These are phyloP conservation scores for Venturia oleaginea DNA, from an alignment of 2,329 filamentous ascomycete species.

Conservation along the genomic window DNA sequence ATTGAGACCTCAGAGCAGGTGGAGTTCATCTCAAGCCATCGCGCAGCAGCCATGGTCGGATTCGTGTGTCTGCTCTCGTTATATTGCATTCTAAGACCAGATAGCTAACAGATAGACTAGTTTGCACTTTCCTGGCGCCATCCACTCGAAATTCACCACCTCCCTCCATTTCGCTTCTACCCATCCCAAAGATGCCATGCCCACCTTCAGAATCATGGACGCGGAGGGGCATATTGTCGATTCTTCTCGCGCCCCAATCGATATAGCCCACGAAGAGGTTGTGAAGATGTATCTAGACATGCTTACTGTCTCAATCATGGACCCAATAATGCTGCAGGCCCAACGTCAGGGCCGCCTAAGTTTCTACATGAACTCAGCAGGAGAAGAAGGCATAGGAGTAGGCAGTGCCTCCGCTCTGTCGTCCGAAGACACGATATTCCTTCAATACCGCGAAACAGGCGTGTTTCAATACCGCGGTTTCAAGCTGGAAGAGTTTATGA, in stretches of 20 bases:
- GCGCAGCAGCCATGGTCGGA: slow-evolving; percentile 52
- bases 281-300: slow-evolving; percentile 55
- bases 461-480: slow-evolving; percentile 87
- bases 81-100: neutral
- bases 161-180: slow-evolving; percentile 69
- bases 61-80: slow-evolving; percentile 34
- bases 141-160: slow-evolving; percentile 87
- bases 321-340: slow-evolving; percentile 95
- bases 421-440: slow-evolving; percentile 84
- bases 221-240: slow-evolving; percentile 81
- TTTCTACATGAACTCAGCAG: slow-evolving; percentile 91
- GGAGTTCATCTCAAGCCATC: slow-evolving; percentile 38
- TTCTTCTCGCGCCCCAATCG: slow-evolving; percentile 52
- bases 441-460: slow-evolving; percentile 89
- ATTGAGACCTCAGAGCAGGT: slow-evolving; percentile 24
- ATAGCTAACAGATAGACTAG: slow-evolving; percentile 25
- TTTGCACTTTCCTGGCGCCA: slow-evolving; percentile 77
- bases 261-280: slow-evolving; percentile 56
- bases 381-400: slow-evolving; percentile 89
- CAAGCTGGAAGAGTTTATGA: slow-evolving; percentile 84
- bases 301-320: slow-evolving; percentile 66
- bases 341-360: slow-evolving; percentile 87
- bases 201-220: slow-evolving; percentile 87
- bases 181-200: slow-evolving; percentile 62
- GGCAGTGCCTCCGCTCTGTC: slow-evolving; percentile 76